Evolutionary conservation across 2,329 filamentous ascomycete species (phyloP), one percentile per base, ranked within the genome.

Genomic region (Daldinia eschscholtzii): DNA sequence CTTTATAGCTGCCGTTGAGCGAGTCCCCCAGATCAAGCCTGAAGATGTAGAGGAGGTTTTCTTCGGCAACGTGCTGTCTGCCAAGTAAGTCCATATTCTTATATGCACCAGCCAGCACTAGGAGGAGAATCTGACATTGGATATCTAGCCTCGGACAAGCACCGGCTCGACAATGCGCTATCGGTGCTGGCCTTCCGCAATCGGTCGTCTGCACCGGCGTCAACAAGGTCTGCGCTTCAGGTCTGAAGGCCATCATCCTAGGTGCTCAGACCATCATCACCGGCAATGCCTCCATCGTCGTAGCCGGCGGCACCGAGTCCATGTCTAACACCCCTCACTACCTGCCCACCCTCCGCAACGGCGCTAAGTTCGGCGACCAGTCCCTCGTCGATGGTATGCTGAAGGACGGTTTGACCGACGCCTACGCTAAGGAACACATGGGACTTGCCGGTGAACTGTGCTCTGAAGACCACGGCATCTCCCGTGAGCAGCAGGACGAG

Each of bases 321-420:
- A 99, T 99, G 96, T 97, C 94, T 79, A 98, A 98, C 85, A 87
- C 92, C 61, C 96, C 96, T 58, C 94, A 99, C 86, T 99, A 99
- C 86, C 91, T 98, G 60, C 92, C 94, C 72, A 92, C 86, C 81
- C 86, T 97, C 76, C 92, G 96, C 81, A 91, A 83, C 73, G 96
- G 96, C 74, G 90, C 92, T 81, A 98, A 98, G 85, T 99, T 97
- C 82, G 96, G 96, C 76, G 89, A 98, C 83, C 92, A 95, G 84
- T 89, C 86, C 60, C 86, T 99, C 73, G 87, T 98, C 61, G 96
- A 99, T 79, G 95, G 93, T 75, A 90, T 99, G 73, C 88, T 98
- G 77, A 94, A 94, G 86, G 96, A 99, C 79, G 96, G 96, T 73
- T 87, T 99, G 74, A 97, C 92, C 59, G 96, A 99, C 80, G 93